A percentile compares a stretch with the other conserved stretches of the same genome.
phyloP scores from a whole-genome alignment of 2,329 filamentous ascomycete species.

The Xylariales sp. region DNA sequence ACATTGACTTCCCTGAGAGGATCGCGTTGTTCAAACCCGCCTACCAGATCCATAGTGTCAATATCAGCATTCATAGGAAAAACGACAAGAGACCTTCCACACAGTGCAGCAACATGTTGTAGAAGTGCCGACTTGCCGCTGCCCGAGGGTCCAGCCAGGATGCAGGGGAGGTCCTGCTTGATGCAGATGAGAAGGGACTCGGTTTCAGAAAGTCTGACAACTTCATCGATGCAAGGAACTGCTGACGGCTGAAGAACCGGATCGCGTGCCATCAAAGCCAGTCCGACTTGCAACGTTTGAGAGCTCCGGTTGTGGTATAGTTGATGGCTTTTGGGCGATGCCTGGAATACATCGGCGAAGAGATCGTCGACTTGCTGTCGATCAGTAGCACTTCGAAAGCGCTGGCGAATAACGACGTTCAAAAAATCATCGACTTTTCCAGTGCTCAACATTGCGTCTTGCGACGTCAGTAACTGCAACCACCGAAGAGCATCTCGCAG shows the following conservation, averaged over 20 bases:
- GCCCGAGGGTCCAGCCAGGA: conserved; percentile 80
- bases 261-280: conserved; percentile 65
- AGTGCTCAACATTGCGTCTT: conserved; percentile 55
- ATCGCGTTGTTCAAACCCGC: conserved; percentile 93
- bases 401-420: conserved; percentile 76
- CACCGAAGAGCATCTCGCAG: conserved; percentile 85
- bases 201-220: conserved; percentile 62
- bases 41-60: conserved; percentile 94
- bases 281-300: conserved; percentile 69
- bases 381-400: conserved; percentile 74
- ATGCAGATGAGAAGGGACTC: conserved; percentile 87
- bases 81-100: conserved; percentile 71
- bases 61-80: conserved; percentile 92
- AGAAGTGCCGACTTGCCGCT: conserved; percentile 82
- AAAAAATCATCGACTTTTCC: conserved; percentile 68
- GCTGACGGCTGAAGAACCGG: conserved; percentile 44
- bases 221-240: conserved; percentile 46
- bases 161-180: conserved; percentile 81
- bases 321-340: conserved; percentile 49
- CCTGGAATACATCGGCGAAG: conserved; percentile 61
- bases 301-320: conserved; percentile 68
- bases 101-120: conserved; percentile 71
- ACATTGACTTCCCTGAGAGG: conserved; percentile 66
- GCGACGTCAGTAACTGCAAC: conserved; percentile 65
- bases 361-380: conserved; percentile 59